A percentile compares a stretch with the other conserved stretches of the same genome.
phyloP scores from a whole-genome alignment of 2,329 filamentous ascomycete species.

The Epichloe uncinata region DNA sequence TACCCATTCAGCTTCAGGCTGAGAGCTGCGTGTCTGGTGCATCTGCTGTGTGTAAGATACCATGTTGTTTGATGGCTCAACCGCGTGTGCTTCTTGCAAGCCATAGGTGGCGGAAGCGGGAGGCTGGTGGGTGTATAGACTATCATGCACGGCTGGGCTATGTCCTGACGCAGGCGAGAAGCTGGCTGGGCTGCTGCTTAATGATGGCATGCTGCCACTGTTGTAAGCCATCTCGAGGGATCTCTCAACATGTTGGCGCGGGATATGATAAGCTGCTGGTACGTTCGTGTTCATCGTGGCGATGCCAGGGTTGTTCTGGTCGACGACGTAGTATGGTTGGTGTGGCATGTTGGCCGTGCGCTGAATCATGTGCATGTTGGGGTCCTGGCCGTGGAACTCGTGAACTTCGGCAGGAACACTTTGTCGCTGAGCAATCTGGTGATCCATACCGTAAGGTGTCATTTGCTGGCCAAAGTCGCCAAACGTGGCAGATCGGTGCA shows the following conservation, averaged over 20 bases:
- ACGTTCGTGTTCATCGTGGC: slow-evolving; percentile 46
- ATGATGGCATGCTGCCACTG: slow-evolving; percentile 32
- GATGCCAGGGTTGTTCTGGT: slow-evolving; percentile 48
- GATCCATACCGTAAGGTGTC: slow-evolving; percentile 27
- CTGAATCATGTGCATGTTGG: slow-evolving; percentile 33
- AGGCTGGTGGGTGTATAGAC: slow-evolving; percentile 44
- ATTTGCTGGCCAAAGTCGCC: slow-evolving; percentile 40
- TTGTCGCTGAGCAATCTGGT: slow-evolving; percentile 32
- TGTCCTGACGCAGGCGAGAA: slow-evolving; percentile 43
- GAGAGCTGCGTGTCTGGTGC: slow-evolving; percentile 26
- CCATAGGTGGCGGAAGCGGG: slow-evolving; percentile 34
- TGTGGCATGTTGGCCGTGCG: slow-evolving; percentile 33
- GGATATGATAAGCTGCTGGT: slow-evolving; percentile 37
- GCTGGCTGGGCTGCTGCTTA: slow-evolving; percentile 45
- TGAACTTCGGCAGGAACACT: slow-evolving; percentile 30
- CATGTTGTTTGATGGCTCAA: slow-evolving; percentile 30
- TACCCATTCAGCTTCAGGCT: slow-evolving; percentile 36
- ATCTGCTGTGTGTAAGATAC: slow-evolving; percentile 30
- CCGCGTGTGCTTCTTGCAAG: slow-evolving; percentile 33
- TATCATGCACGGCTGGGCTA: slow-evolving; percentile 39
- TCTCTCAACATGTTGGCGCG: slow-evolving; percentile 34
- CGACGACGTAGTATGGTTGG: slow-evolving; percentile 43
- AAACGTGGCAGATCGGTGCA: slow-evolving; percentile 42
- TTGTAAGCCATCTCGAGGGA: slow-evolving; percentile 39
- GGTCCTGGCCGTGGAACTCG: slow-evolving; percentile 32